A percentile compares a stretch with the other conserved stretches of the same genome.
Conservation (phyloP, 2,329 filamentous ascomycete genomes). For the Reticulascus tulasneorum region DNA sequence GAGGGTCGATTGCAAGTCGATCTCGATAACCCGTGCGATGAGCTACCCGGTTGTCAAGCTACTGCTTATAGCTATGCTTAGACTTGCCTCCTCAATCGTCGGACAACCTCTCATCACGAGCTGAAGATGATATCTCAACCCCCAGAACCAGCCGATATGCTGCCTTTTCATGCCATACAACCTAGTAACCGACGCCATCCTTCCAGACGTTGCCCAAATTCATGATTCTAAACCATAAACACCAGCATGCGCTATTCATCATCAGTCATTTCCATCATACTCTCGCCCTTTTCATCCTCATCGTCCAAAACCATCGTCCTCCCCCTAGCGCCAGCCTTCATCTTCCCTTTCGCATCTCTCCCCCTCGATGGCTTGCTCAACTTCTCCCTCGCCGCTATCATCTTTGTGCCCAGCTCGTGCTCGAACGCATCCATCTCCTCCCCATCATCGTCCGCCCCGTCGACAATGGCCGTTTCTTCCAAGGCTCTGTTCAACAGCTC, state of each 20-base stretch:
- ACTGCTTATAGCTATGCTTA: no score
- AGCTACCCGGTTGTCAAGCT: no score
- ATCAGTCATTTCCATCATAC: constrained; percentile 55
- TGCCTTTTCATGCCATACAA: no score
- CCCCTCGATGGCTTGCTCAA: constrained; percentile 24
- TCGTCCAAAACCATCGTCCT: constrained; percentile 28
- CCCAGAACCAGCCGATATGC: no score
- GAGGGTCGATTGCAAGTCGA: no score
- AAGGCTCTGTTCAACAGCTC: constrained; percentile 72
- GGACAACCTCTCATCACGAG: no score
- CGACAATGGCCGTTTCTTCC: constrained; percentile 51
- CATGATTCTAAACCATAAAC: no score
- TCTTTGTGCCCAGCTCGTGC: constrained; percentile 42
- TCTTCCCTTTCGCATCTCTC: constrained; percentile 41
- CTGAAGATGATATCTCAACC: no score
- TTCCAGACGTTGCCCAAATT: constrained; percentile 4
- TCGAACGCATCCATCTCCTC: constrained; percentile 50
- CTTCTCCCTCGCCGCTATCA: constrained; percentile 38
- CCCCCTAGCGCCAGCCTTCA: constrained; percentile 31
- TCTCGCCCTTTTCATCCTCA: constrained; percentile 35
- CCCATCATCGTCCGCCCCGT: constrained; percentile 41
- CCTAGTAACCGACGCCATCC: background rate
- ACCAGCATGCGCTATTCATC: constrained; percentile 40
- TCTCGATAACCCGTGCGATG: no score
- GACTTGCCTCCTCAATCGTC: no score